A percentile compares a stretch with the other conserved stretches of the same genome.
phyloP scores from a whole-genome alignment of 1,284 basidiomycete genomes.

The Irpex sp. region DNA sequence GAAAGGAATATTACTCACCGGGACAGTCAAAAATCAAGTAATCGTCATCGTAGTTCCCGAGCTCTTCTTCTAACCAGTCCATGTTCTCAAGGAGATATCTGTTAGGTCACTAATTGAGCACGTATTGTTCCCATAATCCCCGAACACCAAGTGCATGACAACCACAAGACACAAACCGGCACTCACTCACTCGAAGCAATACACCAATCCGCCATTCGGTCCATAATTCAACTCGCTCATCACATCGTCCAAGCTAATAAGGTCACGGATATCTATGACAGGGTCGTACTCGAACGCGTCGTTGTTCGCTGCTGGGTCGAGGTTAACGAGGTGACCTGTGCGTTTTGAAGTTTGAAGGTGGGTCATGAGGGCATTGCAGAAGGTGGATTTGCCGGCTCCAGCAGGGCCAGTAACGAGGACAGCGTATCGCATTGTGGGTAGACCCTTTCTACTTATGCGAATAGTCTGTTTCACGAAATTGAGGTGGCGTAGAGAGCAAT shows the following conservation, averaged over 20 bases:
- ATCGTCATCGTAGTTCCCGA: slow-evolving; percentile 94
- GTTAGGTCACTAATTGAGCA: neutral
- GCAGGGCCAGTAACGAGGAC: slow-evolving; percentile 90
- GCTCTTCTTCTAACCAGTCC: slow-evolving; percentile 98
- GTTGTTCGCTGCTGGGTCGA: slow-evolving; percentile 92
- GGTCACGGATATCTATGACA: slow-evolving; percentile 90
- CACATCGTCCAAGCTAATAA: slow-evolving; percentile 92
- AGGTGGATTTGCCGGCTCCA: slow-evolving; percentile 97
- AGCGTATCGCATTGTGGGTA: slow-evolving; percentile 77
- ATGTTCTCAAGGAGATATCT: slow-evolving; percentile 97
- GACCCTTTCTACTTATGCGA: neutral
- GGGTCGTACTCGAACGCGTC: slow-evolving; percentile 91
- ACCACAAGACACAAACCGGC: slow-evolving; percentile 14
- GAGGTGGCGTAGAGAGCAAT: too few relatives aligned
- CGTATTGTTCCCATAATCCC: neutral
- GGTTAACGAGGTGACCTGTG: slow-evolving; percentile 91
- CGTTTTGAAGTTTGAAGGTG: slow-evolving; percentile 86
- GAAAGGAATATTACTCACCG: slow-evolving; percentile 44
- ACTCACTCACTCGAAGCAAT: slow-evolving; percentile 98
- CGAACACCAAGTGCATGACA: neutral
- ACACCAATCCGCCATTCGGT: slow-evolving; percentile 95
- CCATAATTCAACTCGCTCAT: slow-evolving; percentile 96
- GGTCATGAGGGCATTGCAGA: slow-evolving; percentile 86
- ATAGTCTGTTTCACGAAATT: too few relatives aligned
- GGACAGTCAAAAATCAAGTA: slow-evolving; percentile 99